These are phyloP conservation scores for Nakazawaea holstii DNA, from an alignment of 805 yeast species.

Conservation along the genomic window DNA sequence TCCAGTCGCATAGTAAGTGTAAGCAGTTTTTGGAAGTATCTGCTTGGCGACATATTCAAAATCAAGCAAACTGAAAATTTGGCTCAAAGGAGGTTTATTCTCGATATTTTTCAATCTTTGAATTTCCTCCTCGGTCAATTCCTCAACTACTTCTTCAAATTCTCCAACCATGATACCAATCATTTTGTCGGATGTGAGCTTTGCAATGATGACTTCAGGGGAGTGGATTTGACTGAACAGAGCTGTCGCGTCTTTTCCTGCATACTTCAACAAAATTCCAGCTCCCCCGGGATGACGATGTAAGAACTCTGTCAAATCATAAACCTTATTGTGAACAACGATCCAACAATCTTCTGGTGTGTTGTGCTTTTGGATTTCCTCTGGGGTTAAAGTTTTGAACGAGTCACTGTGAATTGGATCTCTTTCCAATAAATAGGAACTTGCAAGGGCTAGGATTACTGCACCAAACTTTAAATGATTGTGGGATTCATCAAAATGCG, in stretches of 20 bases:
- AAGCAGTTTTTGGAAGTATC: conserved; percentile 66
- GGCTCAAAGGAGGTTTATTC: conserved; percentile 60
- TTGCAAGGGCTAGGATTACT: not conserved
- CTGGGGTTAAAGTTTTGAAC: conserved; percentile 44
- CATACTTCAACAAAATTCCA: conserved; percentile 29
- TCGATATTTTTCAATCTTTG: conserved; percentile 32
- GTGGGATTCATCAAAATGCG: no score
- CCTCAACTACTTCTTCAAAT: conserved; percentile 19
- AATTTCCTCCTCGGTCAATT: conserved; percentile 28
- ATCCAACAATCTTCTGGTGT: conserved; percentile 35
- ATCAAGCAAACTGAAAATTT: conserved; percentile 70
- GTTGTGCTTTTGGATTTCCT: conserved; percentile 69
- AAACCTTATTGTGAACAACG: conserved; percentile 28
- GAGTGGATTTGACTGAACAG: conserved; percentile 24
- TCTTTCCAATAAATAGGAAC: no score
- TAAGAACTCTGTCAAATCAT: conserved; percentile 28
- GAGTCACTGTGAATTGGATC: conserved; percentile 17
- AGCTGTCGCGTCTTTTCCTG: conserved; percentile 30
- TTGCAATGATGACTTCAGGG: conserved; percentile 19
- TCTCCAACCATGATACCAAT: conserved; percentile 28
- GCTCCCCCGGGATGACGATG: conserved; percentile 37
- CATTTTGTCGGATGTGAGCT: conserved; percentile 22
- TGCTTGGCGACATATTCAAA: conserved; percentile 81
- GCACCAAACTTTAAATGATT: no score
- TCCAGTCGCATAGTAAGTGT: conserved; percentile 86